Base-by-base conservation (phyloP, 1,284 basidiomycete genomes). In the Rhodotorula sp. region DNA sequence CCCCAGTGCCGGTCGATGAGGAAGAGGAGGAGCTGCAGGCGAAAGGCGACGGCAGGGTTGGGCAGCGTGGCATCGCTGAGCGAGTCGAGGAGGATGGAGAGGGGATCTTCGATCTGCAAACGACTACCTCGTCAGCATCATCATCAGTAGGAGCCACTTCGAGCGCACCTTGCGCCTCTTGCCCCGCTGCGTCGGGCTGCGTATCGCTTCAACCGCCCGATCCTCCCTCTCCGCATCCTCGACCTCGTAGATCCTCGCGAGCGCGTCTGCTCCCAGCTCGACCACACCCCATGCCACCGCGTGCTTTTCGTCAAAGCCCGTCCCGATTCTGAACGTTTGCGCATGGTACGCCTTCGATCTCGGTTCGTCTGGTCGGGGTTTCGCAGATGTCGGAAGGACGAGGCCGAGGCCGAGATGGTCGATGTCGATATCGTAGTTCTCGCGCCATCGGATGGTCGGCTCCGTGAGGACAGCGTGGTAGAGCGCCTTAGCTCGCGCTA, bases 231-330 rank as follows among this genome's bases (percentile, higher is more conserved):
- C 32, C 7, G 24, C 62, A 8, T 64, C 67, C 13, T 29, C 46
- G 34, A 55, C 30, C 47, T 52, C 66, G 55, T 66, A 68, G 29
- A 71, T 51, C 51, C 57, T 52, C 27, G 85, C 84, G 15, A 86
- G 84, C 76, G 88, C 89, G 76, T 94, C 91, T 8, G 91, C 89
- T 70, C 90, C 89, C n/a, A 96, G 81, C 78, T 94, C 88, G 7
- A 94, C 81, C 1, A 88, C 83, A 1, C 87, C 85, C 94, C 94
- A 98, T 0, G 87, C 84, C 48, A 91, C 78, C 0, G 90, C 90
- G 78, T 91, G 88, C 30, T 81, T 82, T 0, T 84, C 77, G 67
- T 86, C 86, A 76, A 97, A 92, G 71, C 86, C 85, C 81, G 84
- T 86, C 5, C 90, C 91, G 54, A 88, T 34, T 53, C 85, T 82